A percentile compares a stretch with the other conserved stretches of the same genome.
Evolutionary conservation across 164 flowering plant genomes (phyloP).

Genomic region (Dillenia suffruticosa): DNA sequence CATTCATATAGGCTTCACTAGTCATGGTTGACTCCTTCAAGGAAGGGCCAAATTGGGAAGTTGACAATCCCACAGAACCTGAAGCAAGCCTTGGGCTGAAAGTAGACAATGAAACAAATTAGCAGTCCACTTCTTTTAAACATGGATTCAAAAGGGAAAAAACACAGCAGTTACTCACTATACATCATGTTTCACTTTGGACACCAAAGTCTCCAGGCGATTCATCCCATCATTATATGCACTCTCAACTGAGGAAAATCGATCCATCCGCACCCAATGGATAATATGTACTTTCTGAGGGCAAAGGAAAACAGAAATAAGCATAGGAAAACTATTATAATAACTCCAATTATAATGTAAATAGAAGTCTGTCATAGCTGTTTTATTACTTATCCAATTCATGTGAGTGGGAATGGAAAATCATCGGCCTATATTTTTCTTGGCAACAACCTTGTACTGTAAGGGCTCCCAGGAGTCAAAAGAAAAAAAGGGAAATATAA

Average conservation of each 20-base stretch:
- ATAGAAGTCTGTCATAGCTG: too few species aligned
- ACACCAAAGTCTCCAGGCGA: slow-evolving; percentile 47
- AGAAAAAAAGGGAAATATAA: too few species aligned
- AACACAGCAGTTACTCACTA: slow-evolving; percentile 41
- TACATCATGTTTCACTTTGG: slow-evolving; percentile 44
- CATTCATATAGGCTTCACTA: slow-evolving; percentile 66
- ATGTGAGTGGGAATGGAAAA: background rate
- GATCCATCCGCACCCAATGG: slow-evolving; percentile 86
- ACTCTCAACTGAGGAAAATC: slow-evolving; percentile 53
- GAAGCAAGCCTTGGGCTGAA: slow-evolving; percentile 70
- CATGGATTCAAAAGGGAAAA: background rate
- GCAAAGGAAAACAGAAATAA: slow-evolving; percentile 7
- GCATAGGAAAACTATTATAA: too few species aligned
- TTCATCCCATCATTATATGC: slow-evolving; percentile 74
- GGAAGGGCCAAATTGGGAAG: slow-evolving; percentile 61
- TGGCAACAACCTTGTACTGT: too few species aligned
- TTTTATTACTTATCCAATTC: too few species aligned
- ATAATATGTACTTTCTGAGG: slow-evolving; percentile 76
- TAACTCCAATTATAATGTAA: too few species aligned
- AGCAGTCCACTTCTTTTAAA: background rate
- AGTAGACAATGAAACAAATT: slow-evolving; percentile 12
- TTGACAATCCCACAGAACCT: slow-evolving; percentile 54
- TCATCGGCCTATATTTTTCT: too few species aligned
- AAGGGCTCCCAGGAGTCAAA: too few species aligned
- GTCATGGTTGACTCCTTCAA: slow-evolving; percentile 67